These are phyloP conservation scores for Cercospora sp. DNA, from an alignment of 2,329 filamentous ascomycete genomes.

Conservation along the genomic window DNA sequence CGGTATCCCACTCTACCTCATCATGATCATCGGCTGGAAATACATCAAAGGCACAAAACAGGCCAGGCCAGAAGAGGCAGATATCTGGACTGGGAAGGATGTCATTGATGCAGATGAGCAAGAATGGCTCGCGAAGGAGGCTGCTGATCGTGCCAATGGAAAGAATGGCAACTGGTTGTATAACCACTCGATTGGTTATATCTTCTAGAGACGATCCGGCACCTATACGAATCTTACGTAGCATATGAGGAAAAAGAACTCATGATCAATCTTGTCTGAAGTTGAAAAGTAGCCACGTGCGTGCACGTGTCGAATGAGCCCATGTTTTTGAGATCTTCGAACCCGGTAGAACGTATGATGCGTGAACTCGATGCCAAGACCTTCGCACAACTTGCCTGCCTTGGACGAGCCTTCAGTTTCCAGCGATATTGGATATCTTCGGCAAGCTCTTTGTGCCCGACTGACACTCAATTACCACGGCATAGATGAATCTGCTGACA, in stretches of 20 bases:
- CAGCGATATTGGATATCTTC: too few species aligned
- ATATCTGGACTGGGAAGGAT: slow-evolving; percentile 61
- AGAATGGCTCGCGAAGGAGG: slow-evolving; percentile 36
- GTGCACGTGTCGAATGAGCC: too few species aligned
- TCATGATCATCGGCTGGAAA: slow-evolving; percentile 64
- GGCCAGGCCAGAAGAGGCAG: slow-evolving; percentile 55
- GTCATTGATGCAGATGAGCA: slow-evolving; percentile 59
- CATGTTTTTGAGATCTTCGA: too few species aligned
- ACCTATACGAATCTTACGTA: background rate
- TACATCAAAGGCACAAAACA: slow-evolving; percentile 60
- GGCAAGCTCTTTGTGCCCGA: too few species aligned
- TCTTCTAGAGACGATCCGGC: slow-evolving; percentile 28
- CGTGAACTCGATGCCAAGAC: too few species aligned
- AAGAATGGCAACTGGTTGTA: slow-evolving; percentile 27
- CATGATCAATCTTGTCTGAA: background rate
- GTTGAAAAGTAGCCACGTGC: background rate
- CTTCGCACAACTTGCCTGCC: too few species aligned
- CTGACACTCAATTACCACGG: too few species aligned
- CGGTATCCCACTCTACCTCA: slow-evolving; percentile 72
- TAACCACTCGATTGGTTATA: slow-evolving; percentile 32
- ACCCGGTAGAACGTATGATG: too few species aligned
- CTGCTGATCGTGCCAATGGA: slow-evolving; percentile 32
- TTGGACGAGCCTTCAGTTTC: too few species aligned
- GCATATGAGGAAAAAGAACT: background rate
- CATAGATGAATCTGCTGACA: too few species aligned